Conservation (phyloP, 176 grass and related monocot genomes). For the Aegilops speltoides region DNA sequence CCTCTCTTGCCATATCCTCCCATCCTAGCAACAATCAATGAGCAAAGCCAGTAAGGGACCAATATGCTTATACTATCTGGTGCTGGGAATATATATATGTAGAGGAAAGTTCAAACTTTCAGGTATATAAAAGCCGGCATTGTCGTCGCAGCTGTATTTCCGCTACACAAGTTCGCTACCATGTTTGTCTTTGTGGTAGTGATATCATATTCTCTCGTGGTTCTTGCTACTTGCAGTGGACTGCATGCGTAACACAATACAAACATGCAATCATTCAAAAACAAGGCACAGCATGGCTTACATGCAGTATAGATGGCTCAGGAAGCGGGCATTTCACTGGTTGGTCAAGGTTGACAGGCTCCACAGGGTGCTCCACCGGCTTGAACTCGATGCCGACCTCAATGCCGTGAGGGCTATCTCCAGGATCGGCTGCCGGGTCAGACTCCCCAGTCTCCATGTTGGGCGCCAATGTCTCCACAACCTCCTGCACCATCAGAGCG, state of each 20-base stretch:
- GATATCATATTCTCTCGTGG: neutral
- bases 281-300: conserved; percentile 30
- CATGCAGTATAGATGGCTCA: conserved; percentile 94
- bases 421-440: conserved; percentile 30
- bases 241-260: neutral
- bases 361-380: conserved; percentile 82
- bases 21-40: conserved; percentile 63
- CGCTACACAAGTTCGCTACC: neutral
- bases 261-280: conserved; percentile 8
- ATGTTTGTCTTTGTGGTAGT: neutral
- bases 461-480: conserved; percentile 55
- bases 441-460: conserved; percentile 38
- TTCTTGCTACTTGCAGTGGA: neutral
- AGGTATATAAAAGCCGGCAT: neutral
- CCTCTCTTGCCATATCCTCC: conserved; percentile 85
- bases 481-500: conserved; percentile 42
- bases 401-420: conserved; percentile 51
- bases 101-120: neutral
- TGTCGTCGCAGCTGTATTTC: neutral
- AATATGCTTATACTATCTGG: neutral
- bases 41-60: neutral
- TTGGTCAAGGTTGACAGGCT: conserved; percentile 81
- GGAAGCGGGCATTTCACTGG: conserved; percentile 88
- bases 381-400: conserved; percentile 68
- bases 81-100: neutral